A percentile compares a stretch with the other conserved stretches of the same genome.
phyloP scores from a whole-genome alignment of 1,284 basidiomycete species.

The Apiotrichum porosum region DNA sequence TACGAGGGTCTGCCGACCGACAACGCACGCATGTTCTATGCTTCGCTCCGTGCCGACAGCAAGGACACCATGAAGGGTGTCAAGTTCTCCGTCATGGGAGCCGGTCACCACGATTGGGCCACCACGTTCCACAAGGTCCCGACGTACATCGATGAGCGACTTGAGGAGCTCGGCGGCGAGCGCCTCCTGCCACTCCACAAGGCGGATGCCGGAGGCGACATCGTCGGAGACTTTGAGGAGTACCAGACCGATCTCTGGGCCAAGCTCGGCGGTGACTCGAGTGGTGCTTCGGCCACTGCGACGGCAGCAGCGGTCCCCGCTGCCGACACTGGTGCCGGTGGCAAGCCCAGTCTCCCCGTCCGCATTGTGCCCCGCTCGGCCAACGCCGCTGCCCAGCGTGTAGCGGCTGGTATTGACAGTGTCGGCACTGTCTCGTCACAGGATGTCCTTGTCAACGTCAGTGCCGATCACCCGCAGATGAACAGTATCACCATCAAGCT shows the following conservation, averaged over 20 bases:
- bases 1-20: constrained; percentile 52
- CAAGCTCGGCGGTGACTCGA: constrained; percentile 24
- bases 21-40: constrained; percentile 19
- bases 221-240: constrained; percentile 54
- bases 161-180: constrained; percentile 51
- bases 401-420: constrained; percentile 12
- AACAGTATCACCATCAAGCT: constrained; percentile 51
- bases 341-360: not conserved
- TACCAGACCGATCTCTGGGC: constrained; percentile 52
- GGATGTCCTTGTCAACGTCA: constrained; percentile 14
- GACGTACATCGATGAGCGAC: constrained; percentile 48
- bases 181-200: constrained; percentile 33
- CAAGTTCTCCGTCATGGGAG: constrained; percentile 55
- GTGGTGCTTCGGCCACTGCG: not conserved
- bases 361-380: constrained; percentile 7
- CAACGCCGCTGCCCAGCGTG: constrained; percentile 7
- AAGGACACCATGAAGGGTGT: constrained; percentile 40
- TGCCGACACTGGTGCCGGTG: constrained; percentile 23
- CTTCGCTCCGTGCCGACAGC: constrained; percentile 3
- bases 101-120: constrained; percentile 57
- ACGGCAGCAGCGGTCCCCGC: not conserved
- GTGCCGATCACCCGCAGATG: constrained; percentile 10
- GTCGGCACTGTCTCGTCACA: constrained; percentile 13
- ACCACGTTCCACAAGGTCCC: constrained; percentile 57
- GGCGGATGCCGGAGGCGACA: constrained; percentile 47